A percentile compares a stretch with the other conserved stretches of the same genome.
Conservation (phyloP, 2,329 filamentous ascomycete genomes). For the Neodidymelliopsis sp. region DNA sequence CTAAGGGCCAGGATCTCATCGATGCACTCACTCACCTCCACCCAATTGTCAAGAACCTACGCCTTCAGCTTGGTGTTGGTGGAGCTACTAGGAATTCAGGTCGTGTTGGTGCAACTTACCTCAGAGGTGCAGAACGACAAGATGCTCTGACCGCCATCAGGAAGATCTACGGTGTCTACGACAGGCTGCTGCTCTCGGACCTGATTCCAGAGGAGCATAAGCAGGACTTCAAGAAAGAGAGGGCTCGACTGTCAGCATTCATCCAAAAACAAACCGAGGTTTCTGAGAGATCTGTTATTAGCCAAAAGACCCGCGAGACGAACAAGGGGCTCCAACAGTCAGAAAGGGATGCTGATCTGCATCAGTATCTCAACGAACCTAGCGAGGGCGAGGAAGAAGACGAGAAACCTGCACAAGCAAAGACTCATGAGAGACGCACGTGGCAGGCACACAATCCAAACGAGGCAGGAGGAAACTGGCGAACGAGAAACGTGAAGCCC, state of each 20-base stretch:
- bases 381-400: conserved; percentile 2
- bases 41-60: conserved; percentile 36
- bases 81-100: conserved; percentile 7
- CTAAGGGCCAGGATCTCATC: conserved; percentile 39
- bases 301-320: neutral
- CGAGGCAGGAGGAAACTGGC: conserved; percentile 19
- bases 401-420: neutral
- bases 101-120: conserved; percentile 19
- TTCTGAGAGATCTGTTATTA: conserved; percentile 25
- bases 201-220: conserved; percentile 41
- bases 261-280: conserved; percentile 21
- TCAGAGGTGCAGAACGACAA: conserved; percentile 29
- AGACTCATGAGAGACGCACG: neutral
- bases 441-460: conserved; percentile 2
- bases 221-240: conserved; percentile 33
- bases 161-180: conserved; percentile 40
- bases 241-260: conserved; percentile 37
- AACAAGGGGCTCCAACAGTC: neutral
- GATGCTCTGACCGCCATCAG: conserved; percentile 38
- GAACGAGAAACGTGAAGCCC: conserved; percentile 23
- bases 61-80: conserved; percentile 42
- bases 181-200: conserved; percentile 41
- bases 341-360: conserved; percentile 21
- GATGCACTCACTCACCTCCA: conserved; percentile 38
- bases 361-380: conserved; percentile 18